A percentile compares a stretch with the other conserved stretches of the same genome.
Conservation (phyloP, 257 asterid species). For the Forsythia suspensa region DNA sequence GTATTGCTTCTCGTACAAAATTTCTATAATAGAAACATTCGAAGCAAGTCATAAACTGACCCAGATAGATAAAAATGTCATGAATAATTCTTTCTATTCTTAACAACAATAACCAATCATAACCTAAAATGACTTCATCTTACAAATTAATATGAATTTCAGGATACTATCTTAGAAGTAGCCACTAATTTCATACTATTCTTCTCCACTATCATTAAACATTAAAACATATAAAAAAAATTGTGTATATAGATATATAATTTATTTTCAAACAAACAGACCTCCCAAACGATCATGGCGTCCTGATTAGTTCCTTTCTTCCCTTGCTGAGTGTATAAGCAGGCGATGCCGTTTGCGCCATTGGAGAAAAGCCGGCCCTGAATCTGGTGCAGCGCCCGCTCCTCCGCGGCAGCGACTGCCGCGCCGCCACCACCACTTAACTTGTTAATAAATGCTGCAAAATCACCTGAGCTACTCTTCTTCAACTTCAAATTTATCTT, state of each 20-base stretch:
- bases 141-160: background rate
- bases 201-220: background rate
- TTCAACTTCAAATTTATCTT: slow-evolving; percentile 42
- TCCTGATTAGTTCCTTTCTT: slow-evolving; percentile 97
- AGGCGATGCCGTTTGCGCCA: slow-evolving; percentile 63
- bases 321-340: slow-evolving; percentile 93
- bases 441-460: slow-evolving; percentile 61
- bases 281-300: slow-evolving; percentile 99
- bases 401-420: slow-evolving; percentile 57
- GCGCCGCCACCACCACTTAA: slow-evolving; percentile 68
- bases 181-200: background rate
- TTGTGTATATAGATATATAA: background rate
- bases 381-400: slow-evolving; percentile 68
- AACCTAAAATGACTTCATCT: slow-evolving; percentile 13
- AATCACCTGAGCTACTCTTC: slow-evolving; percentile 57
- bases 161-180: background rate
- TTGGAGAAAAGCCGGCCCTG: slow-evolving; percentile 77
- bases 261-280: slow-evolving; percentile 22
- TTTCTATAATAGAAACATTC: slow-evolving; percentile 66
- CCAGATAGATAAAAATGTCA: slow-evolving; percentile 36
- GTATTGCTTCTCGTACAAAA: slow-evolving; percentile 56
- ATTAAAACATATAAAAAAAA: background rate
- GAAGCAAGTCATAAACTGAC: slow-evolving; percentile 73
- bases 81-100: slow-evolving; percentile 34
- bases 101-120: slow-evolving; percentile 15